Evolutionary conservation across 257 asterid species (phyloP).

Genomic region (Capsicum baccatum): DNA sequence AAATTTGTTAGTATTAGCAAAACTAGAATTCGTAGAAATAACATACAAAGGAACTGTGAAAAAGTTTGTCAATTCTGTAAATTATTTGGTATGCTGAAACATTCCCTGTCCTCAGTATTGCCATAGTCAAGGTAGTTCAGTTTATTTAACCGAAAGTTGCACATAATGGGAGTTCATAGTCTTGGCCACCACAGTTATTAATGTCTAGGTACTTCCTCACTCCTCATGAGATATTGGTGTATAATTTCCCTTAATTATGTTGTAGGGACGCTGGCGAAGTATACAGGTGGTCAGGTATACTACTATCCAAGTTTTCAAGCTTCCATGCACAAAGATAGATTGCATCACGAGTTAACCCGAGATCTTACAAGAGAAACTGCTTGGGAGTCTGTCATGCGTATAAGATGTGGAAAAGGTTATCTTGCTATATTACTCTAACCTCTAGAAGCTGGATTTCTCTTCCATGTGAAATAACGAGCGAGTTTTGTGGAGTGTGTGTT

Average conservation of each 20-base stretch:
- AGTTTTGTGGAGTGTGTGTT: background rate
- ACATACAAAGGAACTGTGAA: constrained; percentile 14
- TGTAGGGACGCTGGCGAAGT: constrained; percentile 91
- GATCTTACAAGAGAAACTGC: constrained; percentile 98
- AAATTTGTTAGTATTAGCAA: constrained; percentile 19
- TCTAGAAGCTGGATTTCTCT: background rate
- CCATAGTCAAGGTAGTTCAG: constrained; percentile 9
- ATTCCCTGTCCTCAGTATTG: background rate
- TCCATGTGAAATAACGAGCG: constrained; percentile 5
- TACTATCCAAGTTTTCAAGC: constrained; percentile 86
- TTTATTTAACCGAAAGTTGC: constrained; percentile 3
- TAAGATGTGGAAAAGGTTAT: constrained; percentile 98
- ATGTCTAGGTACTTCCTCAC: background rate
- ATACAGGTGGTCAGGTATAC: constrained; percentile 98
- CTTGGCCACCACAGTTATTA: background rate
- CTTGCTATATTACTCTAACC: constrained; percentile 11
- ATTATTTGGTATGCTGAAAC: constrained; percentile 17
- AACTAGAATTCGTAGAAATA: background rate
- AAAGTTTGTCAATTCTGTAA: background rate
- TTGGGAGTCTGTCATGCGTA: constrained; percentile 99
- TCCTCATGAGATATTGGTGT: constrained; percentile 17
- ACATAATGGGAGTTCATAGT: background rate
- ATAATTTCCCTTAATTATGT: background rate
- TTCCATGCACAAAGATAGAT: constrained; percentile 68
- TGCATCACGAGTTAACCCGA: constrained; percentile 82